These are phyloP conservation scores for Globisporangium spinosum DNA, from an alignment of 352 stramenopile genomes.

Conservation along the genomic window DNA sequence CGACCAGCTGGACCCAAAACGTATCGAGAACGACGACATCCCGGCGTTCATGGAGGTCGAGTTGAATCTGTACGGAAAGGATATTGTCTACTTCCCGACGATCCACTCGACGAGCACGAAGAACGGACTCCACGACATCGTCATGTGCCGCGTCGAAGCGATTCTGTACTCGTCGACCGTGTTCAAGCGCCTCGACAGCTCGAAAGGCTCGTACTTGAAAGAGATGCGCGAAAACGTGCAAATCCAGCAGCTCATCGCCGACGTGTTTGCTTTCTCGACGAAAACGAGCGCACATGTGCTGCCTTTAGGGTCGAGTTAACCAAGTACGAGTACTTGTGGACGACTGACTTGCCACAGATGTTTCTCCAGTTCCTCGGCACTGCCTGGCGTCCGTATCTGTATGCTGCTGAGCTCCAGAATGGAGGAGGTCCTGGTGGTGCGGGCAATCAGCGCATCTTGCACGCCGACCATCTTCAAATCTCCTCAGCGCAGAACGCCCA, in stretches of 20 bases:
- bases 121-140: slow-evolving; percentile 54
- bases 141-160: slow-evolving; percentile 63
- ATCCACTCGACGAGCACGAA: slow-evolving; percentile 46
- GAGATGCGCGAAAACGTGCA: slow-evolving; percentile 85
- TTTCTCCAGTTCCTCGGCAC: slow-evolving; percentile 80
- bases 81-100: slow-evolving; percentile 78
- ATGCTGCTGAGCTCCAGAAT: slow-evolving; percentile 12
- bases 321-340: slow-evolving; percentile 93
- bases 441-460: slow-evolving; percentile 20
- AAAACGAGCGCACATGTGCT: slow-evolving; percentile 64
- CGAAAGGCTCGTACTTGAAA: slow-evolving; percentile 86
- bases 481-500: slow-evolving; percentile 5
- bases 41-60: slow-evolving; percentile 89
- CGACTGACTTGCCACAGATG: slow-evolving; percentile 86
- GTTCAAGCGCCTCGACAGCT: slow-evolving; percentile 85
- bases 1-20: slow-evolving; percentile 79
- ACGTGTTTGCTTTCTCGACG: slow-evolving; percentile 81
- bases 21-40: slow-evolving; percentile 80
- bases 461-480: slow-evolving; percentile 27
- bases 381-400: slow-evolving; percentile 51
- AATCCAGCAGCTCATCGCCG: slow-evolving; percentile 67
- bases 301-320: slow-evolving; percentile 67
- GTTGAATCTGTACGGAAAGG: slow-evolving; percentile 86
- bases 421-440: not conserved
- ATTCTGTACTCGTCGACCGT: slow-evolving; percentile 63